Evolutionary conservation across 2,329 filamentous ascomycete species (phyloP), one percentile per base, ranked within the genome.

Genomic region (Sphaerulina populicola): DNA sequence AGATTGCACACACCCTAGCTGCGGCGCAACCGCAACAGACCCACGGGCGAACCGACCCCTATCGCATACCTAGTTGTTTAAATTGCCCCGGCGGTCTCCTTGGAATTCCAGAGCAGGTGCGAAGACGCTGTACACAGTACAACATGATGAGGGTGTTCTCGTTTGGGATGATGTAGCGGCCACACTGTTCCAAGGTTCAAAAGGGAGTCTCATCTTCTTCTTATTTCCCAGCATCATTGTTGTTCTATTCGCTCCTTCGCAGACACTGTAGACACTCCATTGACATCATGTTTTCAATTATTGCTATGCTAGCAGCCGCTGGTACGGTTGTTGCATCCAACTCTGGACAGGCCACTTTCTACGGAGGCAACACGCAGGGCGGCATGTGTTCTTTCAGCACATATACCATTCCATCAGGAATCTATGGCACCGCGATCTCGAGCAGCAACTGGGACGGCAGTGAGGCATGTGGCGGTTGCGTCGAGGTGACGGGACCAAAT

Each of bases 381-480:
- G 82, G 82, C 55, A 75, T 73, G 52, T 86, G 82, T 68, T 79
- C 77, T 10, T 84, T 85, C 71, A 71, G 72, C 6, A 77, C 74
- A 45, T 84, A 83, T 69, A 81, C 74, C 2, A 69, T 85, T 23
- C 81, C 82, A 6, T 70, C 74, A 9, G 71, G 72, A 10, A 66
- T 85, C 50, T 79, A 71, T 59, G 82, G 83, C 49, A 81, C 80
- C 8, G 82, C 83, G 1, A 73, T 81, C 44, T 79, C 81, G 0
- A 74, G 74, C 36, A 68, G 72, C 2, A 76, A 74, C 58, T 86
- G 82, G 82, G 66, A 74, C 45, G 68, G 64, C 47, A 73, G 76
- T 1, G 73, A 70, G 38, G 71, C 78, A 56, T 86, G 83, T 60
- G 82, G 83, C 57, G 70, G 73, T 15, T 86, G 83, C 57, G 68